phyloP scores from a whole-genome alignment of 176 grass and related monocot species.

The Sorghum bicolor region Sorghum_bicolor_NCBIv3 NC_012875.2:52978001-52978500 shows the following conservation, averaged over 20 bases:
- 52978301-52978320: conserved; percentile 20
- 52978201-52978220: background rate
- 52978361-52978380: background rate
- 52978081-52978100: background rate
- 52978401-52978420: conserved; percentile 3
- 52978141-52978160: conserved; percentile 20
- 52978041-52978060: background rate
- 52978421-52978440: conserved; percentile 24
- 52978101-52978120: conserved; percentile 5
- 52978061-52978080: background rate
- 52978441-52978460: background rate
- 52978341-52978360: background rate
- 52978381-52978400: background rate
- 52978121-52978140: conserved; percentile 27
- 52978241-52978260: conserved; percentile 4
- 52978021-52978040: background rate
- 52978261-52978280: background rate
- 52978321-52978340: conserved; percentile 16
- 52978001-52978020: conserved; percentile 11
- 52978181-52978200: conserved; percentile 5
- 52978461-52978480: background rate
- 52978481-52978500: background rate
- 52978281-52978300: background rate
- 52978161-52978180: conserved; percentile 24
- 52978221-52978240: background rate